Evolutionary conservation across 75 land plant genomes (phyloP), one percentile per base, ranked within the genome.

Genomic region (Pinus taeda): DNA sequence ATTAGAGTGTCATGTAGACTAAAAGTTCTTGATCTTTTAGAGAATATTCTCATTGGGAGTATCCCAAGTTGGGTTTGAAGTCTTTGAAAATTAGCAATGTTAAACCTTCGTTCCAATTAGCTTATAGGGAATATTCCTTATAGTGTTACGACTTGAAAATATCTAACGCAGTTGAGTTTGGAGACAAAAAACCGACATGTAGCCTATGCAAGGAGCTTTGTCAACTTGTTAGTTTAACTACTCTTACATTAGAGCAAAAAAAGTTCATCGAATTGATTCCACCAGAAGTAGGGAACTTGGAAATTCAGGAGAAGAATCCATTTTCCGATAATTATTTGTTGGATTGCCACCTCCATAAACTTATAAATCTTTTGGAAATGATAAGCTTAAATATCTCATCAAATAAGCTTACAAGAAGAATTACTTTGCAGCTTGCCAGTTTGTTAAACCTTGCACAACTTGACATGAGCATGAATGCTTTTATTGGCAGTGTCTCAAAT

Each of bases 191-290:
- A 3, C 76, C 93, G 15, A 85, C 88, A 3, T 94, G 98, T 1
- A 84, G 75, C 74, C 86, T 93, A 64, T 93, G 95, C 15, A 78
- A 77, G 4, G 87, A 85, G 39, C 74, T 95, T 20, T 95, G 95
- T 83, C 83, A 77, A 20, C 75, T 84, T 69, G 86, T n/a, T 18
- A 79, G 86, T 39, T 74, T 95, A 57, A 61, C 83, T 22, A 80
- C 86, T 45, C 79, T 93, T 14, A 85, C 86, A 55, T 45, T 93
- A 60, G 86, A 79, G 37, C 79, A 81, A 79, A 95, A 95, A 77
- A 80, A 72, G 70, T 87, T 94, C 77, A 85, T 82, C 26, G 93
- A 93, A 22, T 79, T 84, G 15, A 80, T 95, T 59, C 98, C 95
- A 22, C 71, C 63, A 37, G 87, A 88, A 37, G 69, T 93, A 15